A percentile compares a stretch with the other conserved stretches of the same genome.
Evolutionary conservation across 306 rosid species (phyloP).

Genomic region (Fragaria iinumae): DNA sequence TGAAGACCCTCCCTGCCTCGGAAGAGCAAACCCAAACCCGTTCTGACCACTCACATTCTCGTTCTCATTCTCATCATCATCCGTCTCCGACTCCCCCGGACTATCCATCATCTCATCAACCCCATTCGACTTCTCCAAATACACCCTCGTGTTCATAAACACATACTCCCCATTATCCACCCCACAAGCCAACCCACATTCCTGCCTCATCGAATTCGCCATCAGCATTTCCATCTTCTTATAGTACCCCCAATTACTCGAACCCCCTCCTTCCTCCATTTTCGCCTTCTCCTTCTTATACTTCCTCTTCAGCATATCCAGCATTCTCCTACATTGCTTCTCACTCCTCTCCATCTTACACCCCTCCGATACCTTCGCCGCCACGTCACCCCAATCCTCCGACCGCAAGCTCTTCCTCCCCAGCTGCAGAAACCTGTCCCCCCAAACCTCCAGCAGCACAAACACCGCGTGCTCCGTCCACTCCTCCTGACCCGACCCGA

Average conservation of each 20-base stretch:
- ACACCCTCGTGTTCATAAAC: constrained; percentile 71
- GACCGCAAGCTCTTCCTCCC: constrained; percentile 85
- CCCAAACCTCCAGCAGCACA: constrained; percentile 76
- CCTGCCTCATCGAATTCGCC: constrained; percentile 55
- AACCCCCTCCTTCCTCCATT: constrained; percentile 44
- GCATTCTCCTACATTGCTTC: constrained; percentile 49
- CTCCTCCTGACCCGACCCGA: constrained; percentile 18
- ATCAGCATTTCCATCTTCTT: constrained; percentile 85
- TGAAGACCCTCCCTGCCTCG: constrained; percentile 34
- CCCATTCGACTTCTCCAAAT: constrained; percentile 70
- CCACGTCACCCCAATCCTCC: constrained; percentile 72
- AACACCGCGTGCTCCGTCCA: constrained; percentile 66
- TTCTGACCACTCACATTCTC: constrained; percentile 16
- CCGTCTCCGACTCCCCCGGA: constrained; percentile 71
- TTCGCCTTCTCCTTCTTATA: constrained; percentile 69
- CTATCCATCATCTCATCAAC: constrained; percentile 94
- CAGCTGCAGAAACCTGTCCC: constrained; percentile 62
- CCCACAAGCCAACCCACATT: constrained; percentile 74
- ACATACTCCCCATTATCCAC: constrained; percentile 84
- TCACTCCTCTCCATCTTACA: constrained; percentile 44
- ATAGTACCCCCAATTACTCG: constrained; percentile 58
- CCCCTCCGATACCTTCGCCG: constrained; percentile 64
- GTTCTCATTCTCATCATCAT: constrained; percentile 32
- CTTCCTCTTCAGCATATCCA: constrained; percentile 65
- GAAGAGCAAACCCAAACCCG: not conserved